A percentile compares a stretch with the other conserved stretches of the same genome.
phyloP scores from a whole-genome alignment of 2,329 filamentous ascomycete genomes.

The Hypoxylon sp. region DNA sequence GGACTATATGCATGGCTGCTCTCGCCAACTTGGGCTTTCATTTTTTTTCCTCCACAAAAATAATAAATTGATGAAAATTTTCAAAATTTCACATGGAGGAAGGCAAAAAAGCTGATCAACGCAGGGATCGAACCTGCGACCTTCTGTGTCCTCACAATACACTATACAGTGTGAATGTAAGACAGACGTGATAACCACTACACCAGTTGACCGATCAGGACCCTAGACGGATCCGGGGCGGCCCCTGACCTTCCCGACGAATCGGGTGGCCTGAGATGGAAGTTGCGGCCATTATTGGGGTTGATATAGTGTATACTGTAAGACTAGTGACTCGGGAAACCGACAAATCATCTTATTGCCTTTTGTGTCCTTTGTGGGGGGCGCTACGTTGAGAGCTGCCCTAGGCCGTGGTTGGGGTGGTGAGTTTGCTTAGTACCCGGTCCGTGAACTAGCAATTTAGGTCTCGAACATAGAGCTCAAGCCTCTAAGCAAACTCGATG shows the following conservation, averaged over 20 bases:
- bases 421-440: not conserved
- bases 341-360: not conserved
- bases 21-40: not conserved
- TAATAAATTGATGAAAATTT: not conserved
- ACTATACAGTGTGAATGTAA: slow-evolving; percentile 38
- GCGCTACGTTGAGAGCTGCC: not conserved
- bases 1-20: not conserved
- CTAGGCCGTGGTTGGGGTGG: not conserved
- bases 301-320: not conserved
- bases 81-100: slow-evolving; percentile 3
- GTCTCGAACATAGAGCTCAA: not conserved
- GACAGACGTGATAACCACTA: slow-evolving; percentile 48
- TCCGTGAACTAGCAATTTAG: not conserved
- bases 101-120: slow-evolving; percentile 42
- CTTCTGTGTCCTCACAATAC: slow-evolving; percentile 44
- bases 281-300: not conserved
- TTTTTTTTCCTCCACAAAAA: not conserved
- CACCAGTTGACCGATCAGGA: slow-evolving; percentile 42
- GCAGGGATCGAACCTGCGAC: slow-evolving; percentile 49
- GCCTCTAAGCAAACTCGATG: not conserved
- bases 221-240: not conserved
- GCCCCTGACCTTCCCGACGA: not conserved
- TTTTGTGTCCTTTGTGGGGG: not conserved
- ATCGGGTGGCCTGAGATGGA: not conserved
- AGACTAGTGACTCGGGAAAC: not conserved